Percentiles rank a stretch among this genome's conserved stretches.
phyloP scores from a whole-genome alignment of 129 eudicot genomes.

The Scalesia atractyloides region DNA sequence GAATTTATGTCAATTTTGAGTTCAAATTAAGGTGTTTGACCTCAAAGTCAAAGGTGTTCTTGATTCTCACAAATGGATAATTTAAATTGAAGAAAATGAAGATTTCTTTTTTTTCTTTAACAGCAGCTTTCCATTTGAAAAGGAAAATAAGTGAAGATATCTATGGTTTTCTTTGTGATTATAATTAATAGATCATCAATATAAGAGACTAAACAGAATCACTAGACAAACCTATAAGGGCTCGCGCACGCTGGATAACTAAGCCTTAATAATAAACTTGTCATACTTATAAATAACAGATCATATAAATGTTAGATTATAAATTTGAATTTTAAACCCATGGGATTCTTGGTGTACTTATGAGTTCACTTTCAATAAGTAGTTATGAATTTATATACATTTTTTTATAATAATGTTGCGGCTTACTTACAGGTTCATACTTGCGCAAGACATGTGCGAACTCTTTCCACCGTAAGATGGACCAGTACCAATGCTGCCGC shows the following conservation, averaged over 20 bases:
- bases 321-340: too few relatives aligned
- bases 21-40: too few relatives aligned
- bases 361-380: background rate
- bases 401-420: background rate
- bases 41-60: too few relatives aligned
- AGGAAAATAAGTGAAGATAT: too few relatives aligned
- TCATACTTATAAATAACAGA: background rate
- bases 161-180: background rate
- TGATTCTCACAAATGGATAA: too few relatives aligned
- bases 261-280: too few relatives aligned
- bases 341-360: background rate
- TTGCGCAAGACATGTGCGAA: slow-evolving; percentile 24
- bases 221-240: too few relatives aligned
- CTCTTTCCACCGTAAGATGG: slow-evolving; percentile 35
- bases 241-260: too few relatives aligned
- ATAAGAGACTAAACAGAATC: too few relatives aligned
- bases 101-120: too few relatives aligned
- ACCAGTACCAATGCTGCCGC: slow-evolving; percentile 41
- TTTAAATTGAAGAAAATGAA: background rate
- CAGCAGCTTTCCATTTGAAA: too few relatives aligned
- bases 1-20: background rate
- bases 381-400: background rate
- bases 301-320: background rate
- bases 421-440: slow-evolving; percentile 26
- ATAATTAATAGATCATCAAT: too few relatives aligned